phyloP scores from a whole-genome alignment of 1,284 basidiomycete species.

The Cryptococcus sp. region DNA sequence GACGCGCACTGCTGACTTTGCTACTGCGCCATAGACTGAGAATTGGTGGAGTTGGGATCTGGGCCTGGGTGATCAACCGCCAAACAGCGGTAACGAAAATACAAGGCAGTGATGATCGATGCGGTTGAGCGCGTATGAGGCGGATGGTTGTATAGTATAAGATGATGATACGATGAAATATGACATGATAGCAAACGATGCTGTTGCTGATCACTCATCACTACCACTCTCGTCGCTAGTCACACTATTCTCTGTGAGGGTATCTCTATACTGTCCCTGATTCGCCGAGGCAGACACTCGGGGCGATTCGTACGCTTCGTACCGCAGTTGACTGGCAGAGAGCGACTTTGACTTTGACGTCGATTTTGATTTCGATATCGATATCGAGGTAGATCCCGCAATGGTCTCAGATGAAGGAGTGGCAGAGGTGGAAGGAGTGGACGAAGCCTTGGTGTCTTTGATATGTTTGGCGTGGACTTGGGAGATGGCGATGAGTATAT shows the following conservation, averaged over 20 bases:
- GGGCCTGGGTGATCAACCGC: not conserved
- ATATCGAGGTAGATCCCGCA: no score
- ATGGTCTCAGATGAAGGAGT: slow-evolving; percentile 1
- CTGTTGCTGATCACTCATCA: not conserved
- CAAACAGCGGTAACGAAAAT: not conserved
- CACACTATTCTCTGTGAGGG: no score
- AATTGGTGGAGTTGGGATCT: slow-evolving; percentile 26
- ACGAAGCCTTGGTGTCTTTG: slow-evolving; percentile 1
- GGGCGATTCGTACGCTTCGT: slow-evolving; percentile 28
- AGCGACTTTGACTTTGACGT: not conserved
- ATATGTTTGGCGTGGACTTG: not conserved
- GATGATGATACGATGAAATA: no score
- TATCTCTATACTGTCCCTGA: no score
- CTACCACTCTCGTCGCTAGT: not conserved
- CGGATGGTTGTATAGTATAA: not conserved
- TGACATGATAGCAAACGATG: not conserved
- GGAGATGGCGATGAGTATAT: slow-evolving; percentile 29
- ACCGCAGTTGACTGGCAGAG: slow-evolving; percentile 17
- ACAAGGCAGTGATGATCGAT: not conserved
- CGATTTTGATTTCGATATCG: not conserved
- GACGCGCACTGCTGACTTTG: not conserved
- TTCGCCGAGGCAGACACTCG: no score
- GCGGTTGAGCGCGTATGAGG: not conserved
- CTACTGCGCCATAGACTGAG: slow-evolving; percentile 3
- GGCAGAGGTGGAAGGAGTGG: slow-evolving; percentile 4